Percentiles rank a stretch among this genome's conserved stretches.
Evolutionary conservation across 2,329 filamentous ascomycete genomes (phyloP).

Genomic region (Laburnicola sp.): DNA sequence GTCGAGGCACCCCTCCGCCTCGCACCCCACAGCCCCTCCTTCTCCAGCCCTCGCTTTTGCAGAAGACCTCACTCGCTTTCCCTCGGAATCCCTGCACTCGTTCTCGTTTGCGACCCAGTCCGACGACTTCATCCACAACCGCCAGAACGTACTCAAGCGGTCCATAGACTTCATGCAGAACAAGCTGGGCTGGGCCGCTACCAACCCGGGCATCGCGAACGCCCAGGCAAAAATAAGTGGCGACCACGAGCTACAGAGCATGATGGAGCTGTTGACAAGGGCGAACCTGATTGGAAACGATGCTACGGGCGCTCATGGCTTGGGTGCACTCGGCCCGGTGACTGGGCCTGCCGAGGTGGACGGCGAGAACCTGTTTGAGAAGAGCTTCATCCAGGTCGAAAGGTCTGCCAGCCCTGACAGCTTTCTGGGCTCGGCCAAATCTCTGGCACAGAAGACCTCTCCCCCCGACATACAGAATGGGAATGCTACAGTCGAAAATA

Average conservation of each 20-base stretch:
- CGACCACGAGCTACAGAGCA: conserved; percentile 83
- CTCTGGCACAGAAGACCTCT: conserved; percentile 20
- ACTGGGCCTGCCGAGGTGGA: conserved; percentile 77
- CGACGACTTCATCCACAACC: conserved; percentile 86
- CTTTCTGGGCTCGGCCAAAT: conserved; percentile 31
- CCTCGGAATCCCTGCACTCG: conserved; percentile 93
- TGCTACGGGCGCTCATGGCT: conserved; percentile 57
- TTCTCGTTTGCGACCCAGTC: conserved; percentile 98
- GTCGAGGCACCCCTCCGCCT: conserved; percentile 51
- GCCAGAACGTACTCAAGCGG: conserved; percentile 89
- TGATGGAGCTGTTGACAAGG: conserved; percentile 84
- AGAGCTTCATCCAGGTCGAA: conserved; percentile 67
- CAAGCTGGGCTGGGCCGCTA: conserved; percentile 78
- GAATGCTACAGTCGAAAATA: conserved; percentile 15
- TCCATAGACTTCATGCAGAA: conserved; percentile 97
- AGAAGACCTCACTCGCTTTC: conserved; percentile 90
- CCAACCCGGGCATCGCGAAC: conserved; percentile 74
- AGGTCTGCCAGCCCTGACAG: conserved; percentile 51
- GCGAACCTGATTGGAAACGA: conserved; percentile 76
- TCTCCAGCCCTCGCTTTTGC: conserved; percentile 71
- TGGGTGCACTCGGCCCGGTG: conserved; percentile 64
- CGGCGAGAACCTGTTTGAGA: conserved; percentile 81
- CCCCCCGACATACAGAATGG: conserved; percentile 14
- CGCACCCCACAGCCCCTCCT: conserved; percentile 63
- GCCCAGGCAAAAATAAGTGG: conserved; percentile 81